phyloP scores from a whole-genome alignment of 179 eudicot genomes.

The Gypsophila paniculata region DNA sequence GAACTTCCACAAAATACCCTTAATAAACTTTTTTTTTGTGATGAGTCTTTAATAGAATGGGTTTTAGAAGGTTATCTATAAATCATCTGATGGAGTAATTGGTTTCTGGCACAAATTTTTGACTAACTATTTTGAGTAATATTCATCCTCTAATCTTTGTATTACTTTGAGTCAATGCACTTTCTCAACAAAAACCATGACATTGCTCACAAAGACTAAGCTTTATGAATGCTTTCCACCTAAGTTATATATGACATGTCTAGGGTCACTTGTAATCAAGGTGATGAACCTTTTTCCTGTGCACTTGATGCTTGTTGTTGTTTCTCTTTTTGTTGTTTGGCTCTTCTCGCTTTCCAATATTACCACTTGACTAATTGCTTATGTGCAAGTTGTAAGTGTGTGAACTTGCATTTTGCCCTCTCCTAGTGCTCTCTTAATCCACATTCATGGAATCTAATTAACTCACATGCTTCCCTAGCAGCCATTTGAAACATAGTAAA shows the following conservation, averaged over 20 bases:
- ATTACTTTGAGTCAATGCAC: neutral
- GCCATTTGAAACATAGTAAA: neutral
- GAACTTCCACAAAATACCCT: too few relatives aligned
- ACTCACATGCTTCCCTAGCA: neutral
- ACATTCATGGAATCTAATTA: neutral
- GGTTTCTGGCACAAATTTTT: neutral
- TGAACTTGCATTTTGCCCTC: neutral
- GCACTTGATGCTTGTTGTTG: neutral
- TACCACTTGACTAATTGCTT: neutral
- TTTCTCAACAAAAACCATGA: too few relatives aligned
- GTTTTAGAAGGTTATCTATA: too few relatives aligned
- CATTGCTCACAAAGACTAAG: neutral
- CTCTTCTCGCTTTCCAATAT: neutral
- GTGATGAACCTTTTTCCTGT: neutral
- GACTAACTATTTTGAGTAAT: neutral
- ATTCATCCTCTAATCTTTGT: neutral
- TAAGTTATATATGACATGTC: neutral
- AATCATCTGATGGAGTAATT: too few relatives aligned
- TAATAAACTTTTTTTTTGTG: too few relatives aligned
- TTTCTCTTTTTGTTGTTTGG: neutral
- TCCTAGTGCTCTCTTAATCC: neutral
- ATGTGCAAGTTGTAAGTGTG: neutral
- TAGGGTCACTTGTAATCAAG: neutral
- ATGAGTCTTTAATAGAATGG: too few relatives aligned
- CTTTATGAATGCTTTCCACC: constrained; percentile 4